Percentiles rank a stretch among this genome's conserved stretches.
phyloP scores from a whole-genome alignment of 2,329 filamentous ascomycete genomes.

The Pyrenochaeta sp. region DNA sequence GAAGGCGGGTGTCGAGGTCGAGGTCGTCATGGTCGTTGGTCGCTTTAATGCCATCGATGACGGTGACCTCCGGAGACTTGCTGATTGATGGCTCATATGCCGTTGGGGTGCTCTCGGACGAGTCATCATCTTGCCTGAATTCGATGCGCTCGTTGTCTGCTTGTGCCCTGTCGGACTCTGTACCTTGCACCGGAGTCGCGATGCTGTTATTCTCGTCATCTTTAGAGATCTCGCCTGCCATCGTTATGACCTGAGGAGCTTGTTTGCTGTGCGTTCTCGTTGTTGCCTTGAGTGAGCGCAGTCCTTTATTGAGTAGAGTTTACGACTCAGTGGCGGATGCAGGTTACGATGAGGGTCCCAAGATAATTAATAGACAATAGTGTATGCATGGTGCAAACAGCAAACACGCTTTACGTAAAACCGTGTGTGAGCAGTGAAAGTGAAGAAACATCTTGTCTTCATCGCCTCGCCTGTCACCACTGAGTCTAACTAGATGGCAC shows the following conservation, averaged over 20 bases:
- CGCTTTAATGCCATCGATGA: not conserved
- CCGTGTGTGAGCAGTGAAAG: not conserved
- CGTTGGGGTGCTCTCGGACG: not conserved
- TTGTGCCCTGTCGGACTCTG: not conserved
- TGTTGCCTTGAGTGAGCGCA: not conserved
- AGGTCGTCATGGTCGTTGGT: not conserved
- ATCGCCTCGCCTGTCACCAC: not conserved
- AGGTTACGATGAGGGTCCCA: not conserved
- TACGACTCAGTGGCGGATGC: not conserved
- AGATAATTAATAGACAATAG: not conserved
- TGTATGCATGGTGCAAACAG: not conserved
- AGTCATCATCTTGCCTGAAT: not conserved
- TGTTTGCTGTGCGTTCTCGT: not conserved
- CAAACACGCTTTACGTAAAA: not conserved
- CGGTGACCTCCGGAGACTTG: not conserved
- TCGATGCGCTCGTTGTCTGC: not conserved
- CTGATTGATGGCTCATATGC: not conserved
- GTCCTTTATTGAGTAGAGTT: not conserved
- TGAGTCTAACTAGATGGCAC: slow-evolving; percentile 14
- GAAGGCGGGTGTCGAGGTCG: slow-evolving; percentile 11
- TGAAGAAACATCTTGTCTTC: not conserved
- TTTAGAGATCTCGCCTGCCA: not conserved
- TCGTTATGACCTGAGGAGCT: not conserved
- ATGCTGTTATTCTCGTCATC: not conserved
- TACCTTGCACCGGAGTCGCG: not conserved